Evolutionary conservation across 2,329 filamentous ascomycete genomes (phyloP).

Genomic region (Colletotrichum sp.): DNA sequence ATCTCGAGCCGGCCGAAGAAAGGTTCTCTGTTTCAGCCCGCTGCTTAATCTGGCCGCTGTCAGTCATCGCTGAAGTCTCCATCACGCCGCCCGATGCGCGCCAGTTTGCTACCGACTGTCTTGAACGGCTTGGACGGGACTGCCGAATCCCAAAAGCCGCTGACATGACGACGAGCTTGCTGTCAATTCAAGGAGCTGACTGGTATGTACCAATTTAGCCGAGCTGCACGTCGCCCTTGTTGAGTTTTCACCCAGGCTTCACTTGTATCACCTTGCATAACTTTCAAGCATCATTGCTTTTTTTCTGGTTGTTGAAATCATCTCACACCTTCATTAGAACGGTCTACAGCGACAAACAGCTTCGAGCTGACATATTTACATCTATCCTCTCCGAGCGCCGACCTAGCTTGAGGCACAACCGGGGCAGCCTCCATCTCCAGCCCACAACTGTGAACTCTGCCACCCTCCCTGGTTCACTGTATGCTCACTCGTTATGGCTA

Average conservation of each 20-base stretch:
- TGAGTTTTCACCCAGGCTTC: slow-evolving; percentile 3
- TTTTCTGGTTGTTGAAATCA: background rate
- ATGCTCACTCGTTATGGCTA: background rate
- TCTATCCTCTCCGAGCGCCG: background rate
- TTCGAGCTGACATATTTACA: background rate
- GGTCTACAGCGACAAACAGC: background rate
- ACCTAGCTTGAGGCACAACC: background rate
- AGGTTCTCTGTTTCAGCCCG: slow-evolving; percentile 25
- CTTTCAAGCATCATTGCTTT: background rate
- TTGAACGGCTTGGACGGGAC: slow-evolving; percentile 25
- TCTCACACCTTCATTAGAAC: background rate
- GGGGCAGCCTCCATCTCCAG: background rate
- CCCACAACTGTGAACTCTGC: background rate
- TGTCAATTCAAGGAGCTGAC: slow-evolving; percentile 3
- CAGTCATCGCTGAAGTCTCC: slow-evolving; percentile 19
- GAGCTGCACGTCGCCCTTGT: background rate
- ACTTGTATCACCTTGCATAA: slow-evolving; percentile 5
- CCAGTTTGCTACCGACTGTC: slow-evolving; percentile 15
- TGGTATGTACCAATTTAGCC: slow-evolving; percentile 14
- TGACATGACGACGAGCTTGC: background rate
- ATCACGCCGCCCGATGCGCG: slow-evolving; percentile 10
- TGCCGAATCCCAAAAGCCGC: slow-evolving; percentile 23
- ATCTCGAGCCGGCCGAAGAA: slow-evolving; percentile 17
- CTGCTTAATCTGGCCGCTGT: slow-evolving; percentile 27
- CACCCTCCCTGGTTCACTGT: background rate